A percentile compares a stretch with the other conserved stretches of the same genome.
Conservation (phyloP, 768 basidiomycete genomes). For the Lactarius quietus region DNA sequence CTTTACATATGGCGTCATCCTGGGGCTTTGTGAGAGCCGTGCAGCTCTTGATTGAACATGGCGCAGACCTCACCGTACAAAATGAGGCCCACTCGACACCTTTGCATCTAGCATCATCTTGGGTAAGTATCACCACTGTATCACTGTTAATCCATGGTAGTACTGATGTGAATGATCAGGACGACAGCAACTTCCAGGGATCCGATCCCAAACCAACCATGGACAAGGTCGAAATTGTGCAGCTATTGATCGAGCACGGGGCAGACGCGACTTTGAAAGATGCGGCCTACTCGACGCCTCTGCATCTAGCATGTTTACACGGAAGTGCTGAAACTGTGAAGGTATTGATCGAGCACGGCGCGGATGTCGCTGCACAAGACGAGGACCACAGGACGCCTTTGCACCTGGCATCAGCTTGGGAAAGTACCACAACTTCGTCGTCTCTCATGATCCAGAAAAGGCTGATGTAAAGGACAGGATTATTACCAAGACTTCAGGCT, state of each 20-base stretch:
- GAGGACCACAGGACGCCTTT: too few relatives aligned
- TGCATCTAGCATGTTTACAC: not conserved
- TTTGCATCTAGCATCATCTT: not conserved
- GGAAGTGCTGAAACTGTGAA: not conserved
- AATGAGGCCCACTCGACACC: not conserved
- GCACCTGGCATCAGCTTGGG: not conserved
- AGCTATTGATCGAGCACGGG: not conserved
- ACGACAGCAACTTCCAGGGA: too few relatives aligned
- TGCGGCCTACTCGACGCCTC: not conserved
- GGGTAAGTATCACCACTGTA: not conserved
- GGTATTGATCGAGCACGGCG: too few relatives aligned
- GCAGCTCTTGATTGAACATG: not conserved
- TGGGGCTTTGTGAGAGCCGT: not conserved
- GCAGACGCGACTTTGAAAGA: not conserved
- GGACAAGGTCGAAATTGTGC: not conserved
- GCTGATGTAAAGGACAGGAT: not conserved
- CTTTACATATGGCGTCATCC: not conserved
- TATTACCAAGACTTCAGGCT: too few relatives aligned
- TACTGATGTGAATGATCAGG: too few relatives aligned
- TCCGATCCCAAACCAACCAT: slow-evolving; percentile 48
- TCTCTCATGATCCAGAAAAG: not conserved
- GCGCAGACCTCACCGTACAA: not conserved
- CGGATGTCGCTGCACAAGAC: too few relatives aligned
- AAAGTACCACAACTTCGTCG: not conserved
- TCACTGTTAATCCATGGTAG: too few relatives aligned